Evolutionary conservation across 352 stramenopile species (phyloP).

Genomic region (Blastocystis hominis): DNA sequence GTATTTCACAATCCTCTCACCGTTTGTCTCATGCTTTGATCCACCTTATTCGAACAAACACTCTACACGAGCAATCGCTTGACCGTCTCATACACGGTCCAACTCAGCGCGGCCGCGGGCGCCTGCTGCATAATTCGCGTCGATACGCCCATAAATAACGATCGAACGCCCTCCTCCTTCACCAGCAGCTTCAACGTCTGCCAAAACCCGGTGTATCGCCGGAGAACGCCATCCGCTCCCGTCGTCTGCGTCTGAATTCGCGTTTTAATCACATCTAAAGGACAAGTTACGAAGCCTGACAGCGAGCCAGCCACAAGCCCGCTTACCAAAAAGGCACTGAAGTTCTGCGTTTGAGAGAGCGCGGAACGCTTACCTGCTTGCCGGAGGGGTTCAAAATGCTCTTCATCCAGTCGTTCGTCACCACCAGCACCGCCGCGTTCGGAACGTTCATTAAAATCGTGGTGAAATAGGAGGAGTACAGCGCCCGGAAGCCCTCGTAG

Average conservation of each 20-base stretch:
- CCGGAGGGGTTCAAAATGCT: slow-evolving; percentile 70
- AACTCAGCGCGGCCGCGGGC: slow-evolving; percentile 92
- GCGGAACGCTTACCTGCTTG: not conserved
- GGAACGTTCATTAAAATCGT: slow-evolving; percentile 95
- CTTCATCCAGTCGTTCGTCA: slow-evolving; percentile 89
- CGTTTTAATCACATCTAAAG: slow-evolving; percentile 96
- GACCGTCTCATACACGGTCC: slow-evolving; percentile 92
- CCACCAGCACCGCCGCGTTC: slow-evolving; percentile 95
- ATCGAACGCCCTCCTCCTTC: slow-evolving; percentile 75
- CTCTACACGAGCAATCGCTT: slow-evolving; percentile 67
- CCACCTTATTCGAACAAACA: not conserved
- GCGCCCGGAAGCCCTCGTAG: slow-evolving; percentile 66
- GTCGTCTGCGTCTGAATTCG: slow-evolving; percentile 81
- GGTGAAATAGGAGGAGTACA: slow-evolving; percentile 88
- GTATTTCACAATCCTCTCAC: too few species aligned
- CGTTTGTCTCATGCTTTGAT: too few species aligned
- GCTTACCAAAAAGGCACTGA: slow-evolving; percentile 79
- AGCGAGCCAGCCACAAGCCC: slow-evolving; percentile 82
- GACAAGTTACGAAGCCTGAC: slow-evolving; percentile 82
- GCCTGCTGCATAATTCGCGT: slow-evolving; percentile 87
- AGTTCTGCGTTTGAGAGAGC: slow-evolving; percentile 66
- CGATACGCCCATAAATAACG: slow-evolving; percentile 83
- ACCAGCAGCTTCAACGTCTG: slow-evolving; percentile 37
- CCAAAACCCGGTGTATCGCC: slow-evolving; percentile 38
- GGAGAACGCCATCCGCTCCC: not conserved